Base-by-base conservation (phyloP, 1,139 yeast species). In the Martiniozyma asiatica region DNA sequence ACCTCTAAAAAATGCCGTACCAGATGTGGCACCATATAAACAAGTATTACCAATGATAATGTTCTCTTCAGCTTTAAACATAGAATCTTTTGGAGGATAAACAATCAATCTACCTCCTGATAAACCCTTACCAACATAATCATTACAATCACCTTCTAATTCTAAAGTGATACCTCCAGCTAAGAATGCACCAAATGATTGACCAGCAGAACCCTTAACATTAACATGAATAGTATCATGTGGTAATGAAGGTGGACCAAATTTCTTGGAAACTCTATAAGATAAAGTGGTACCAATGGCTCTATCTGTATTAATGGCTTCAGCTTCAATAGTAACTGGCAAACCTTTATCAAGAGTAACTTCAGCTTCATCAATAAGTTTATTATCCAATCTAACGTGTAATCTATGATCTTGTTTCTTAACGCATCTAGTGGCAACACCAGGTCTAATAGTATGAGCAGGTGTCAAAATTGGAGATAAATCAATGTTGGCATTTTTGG, bases 41-140 rank as follows among this genome's bases (percentile, higher is more conserved):
- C 97, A 92, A 31, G 96, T 89, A 65, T 89, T 89, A 62, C 98
- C 98, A 41, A 92, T 80, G 52, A 89, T 78, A 44, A 87, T 87
- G 60, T 89, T 93, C 56, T 89, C 97, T 58, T 85, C 95, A 30
- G 96, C 92, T 57, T 82, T 82, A 68, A 85, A 85, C 30, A 62
- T 64, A 17, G 94, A 75, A 45, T 65, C 75, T 51, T 70, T 68
- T 44, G 96, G 96, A 38, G 98, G 98, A 60, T 78, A 89, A 40
- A 87, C 84, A 52, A 87, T 72, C 38, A 89, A 54, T 50, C 94
- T 72, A 57, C 98, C 98, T 47, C 98, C 98, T 40, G 94, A 81
- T 39, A 89, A 67, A 45, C 97, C 97, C 62, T 89, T 89, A 45
- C 97, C 98, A 45, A 89, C 94, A 56, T 89, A 89, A 62, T 89